phyloP scores from a whole-genome alignment of 345 rosid species.

The Nephelium lappaceum region DNA sequence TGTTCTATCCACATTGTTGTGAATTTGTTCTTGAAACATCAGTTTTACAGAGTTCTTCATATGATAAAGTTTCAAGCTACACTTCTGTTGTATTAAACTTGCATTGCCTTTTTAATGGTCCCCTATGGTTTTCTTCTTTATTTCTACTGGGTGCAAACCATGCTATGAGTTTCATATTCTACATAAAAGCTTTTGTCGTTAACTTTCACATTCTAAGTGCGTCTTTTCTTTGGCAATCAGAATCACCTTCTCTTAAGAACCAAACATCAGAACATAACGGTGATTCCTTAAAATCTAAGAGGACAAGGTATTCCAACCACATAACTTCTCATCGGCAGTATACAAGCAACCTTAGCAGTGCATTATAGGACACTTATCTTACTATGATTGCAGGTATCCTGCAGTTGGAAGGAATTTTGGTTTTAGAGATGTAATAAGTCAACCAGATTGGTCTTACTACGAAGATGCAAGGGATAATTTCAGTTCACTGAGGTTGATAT shows the following conservation, averaged over 20 bases:
- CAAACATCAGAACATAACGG: constrained; percentile 33
- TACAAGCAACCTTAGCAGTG: constrained; percentile 25
- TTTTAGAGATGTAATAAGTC: constrained; percentile 32
- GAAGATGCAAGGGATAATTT: constrained; percentile 55
- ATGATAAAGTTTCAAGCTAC: neutral
- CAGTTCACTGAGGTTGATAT: constrained; percentile 60
- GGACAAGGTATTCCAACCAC: constrained; percentile 38
- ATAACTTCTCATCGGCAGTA: constrained; percentile 32
- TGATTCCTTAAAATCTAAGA: constrained; percentile 32
- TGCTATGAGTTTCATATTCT: neutral
- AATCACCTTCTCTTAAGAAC: constrained; percentile 40
- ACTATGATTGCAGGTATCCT: constrained; percentile 32
- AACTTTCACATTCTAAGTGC: neutral
- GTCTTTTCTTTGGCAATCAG: constrained; percentile 29
- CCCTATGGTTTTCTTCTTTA: neutral
- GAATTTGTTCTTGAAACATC: neutral
- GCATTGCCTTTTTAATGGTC: neutral
- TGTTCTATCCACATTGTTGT: constrained; percentile 18
- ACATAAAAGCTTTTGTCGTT: neutral
- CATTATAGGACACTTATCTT: constrained; percentile 17
- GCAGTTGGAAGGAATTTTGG: constrained; percentile 14
- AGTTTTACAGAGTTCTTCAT: neutral
- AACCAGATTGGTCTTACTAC: constrained; percentile 41
- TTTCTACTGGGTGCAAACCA: neutral
- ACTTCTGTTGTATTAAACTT: neutral